These are phyloP conservation scores for Didymella segeticola DNA, from an alignment of 2,329 filamentous ascomycete genomes.

Conservation along the genomic window DNA sequence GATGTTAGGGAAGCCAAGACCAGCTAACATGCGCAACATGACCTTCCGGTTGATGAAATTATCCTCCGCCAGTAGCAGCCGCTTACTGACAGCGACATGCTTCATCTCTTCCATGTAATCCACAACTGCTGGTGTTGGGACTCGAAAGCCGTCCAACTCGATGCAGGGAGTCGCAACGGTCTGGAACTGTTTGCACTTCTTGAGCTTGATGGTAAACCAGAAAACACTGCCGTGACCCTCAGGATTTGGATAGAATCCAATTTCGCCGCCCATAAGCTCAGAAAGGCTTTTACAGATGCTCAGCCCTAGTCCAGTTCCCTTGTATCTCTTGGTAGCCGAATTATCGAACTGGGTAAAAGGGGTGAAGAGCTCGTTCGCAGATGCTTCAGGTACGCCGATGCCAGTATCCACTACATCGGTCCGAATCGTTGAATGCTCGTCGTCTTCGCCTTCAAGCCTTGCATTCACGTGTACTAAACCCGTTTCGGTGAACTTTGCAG, in stretches of 20 bases:
- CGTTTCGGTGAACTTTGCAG: conserved; percentile 66
- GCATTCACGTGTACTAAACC: conserved; percentile 59
- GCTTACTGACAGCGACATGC: conserved; percentile 27
- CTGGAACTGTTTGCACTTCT: conserved; percentile 35
- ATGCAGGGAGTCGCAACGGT: conserved; percentile 21
- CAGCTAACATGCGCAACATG: conserved; percentile 55
- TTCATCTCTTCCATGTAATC: conserved; percentile 33
- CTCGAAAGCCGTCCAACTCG: conserved; percentile 14
- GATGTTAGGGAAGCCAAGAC: conserved; percentile 43
- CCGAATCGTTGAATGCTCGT: conserved; percentile 55
- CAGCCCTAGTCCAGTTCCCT: conserved; percentile 64
- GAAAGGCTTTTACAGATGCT: conserved; percentile 65
- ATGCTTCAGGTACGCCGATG: conserved; percentile 58
- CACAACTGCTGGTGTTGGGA: conserved; percentile 14
- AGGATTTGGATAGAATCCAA: conserved; percentile 57
- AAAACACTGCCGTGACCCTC: conserved; percentile 58
- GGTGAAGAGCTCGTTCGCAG: conserved; percentile 59
- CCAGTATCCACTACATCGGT: conserved; percentile 63
- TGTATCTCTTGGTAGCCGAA: conserved; percentile 60
- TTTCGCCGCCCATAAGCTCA: conserved; percentile 63
- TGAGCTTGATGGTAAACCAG: conserved; percentile 56
- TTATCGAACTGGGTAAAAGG: conserved; percentile 65
- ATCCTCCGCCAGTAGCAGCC: conserved; percentile 55
- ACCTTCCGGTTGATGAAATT: conserved; percentile 58
- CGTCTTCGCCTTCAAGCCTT: conserved; percentile 51